phyloP scores from a whole-genome alignment of 257 asterid species.

The Anisodus tanguticus region DNA sequence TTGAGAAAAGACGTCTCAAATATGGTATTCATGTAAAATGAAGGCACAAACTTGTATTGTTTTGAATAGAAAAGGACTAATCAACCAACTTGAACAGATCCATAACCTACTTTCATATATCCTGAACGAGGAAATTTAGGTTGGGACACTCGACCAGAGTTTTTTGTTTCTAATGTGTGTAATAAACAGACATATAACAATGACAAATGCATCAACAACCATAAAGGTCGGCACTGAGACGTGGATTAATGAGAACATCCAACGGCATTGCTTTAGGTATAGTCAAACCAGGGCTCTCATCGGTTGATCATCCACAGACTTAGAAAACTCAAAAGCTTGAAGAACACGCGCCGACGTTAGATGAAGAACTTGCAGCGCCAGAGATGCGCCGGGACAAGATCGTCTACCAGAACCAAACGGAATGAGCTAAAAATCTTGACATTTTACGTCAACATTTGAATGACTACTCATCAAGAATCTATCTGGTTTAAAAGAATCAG shows the following conservation, averaged over 20 bases:
- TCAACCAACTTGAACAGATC: background rate
- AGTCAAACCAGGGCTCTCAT: slow-evolving; percentile 49
- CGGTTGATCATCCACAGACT: slow-evolving; percentile 24
- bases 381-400: slow-evolving; percentile 44
- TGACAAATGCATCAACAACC: background rate
- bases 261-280: slow-evolving; percentile 52
- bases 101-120: background rate
- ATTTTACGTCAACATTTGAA: slow-evolving; percentile 46
- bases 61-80: background rate
- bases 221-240: slow-evolving; percentile 41
- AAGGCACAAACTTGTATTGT: background rate
- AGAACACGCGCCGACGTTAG: slow-evolving; percentile 49
- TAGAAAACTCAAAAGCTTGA: slow-evolving; percentile 49
- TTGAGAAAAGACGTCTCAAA: background rate
- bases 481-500: slow-evolving; percentile 50
- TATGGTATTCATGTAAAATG: background rate
- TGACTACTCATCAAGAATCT: slow-evolving; percentile 48
- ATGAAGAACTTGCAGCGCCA: slow-evolving; percentile 41
- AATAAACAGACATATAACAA: background rate
- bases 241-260: slow-evolving; percentile 42
- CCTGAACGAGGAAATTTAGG: background rate
- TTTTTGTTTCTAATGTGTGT: background rate
- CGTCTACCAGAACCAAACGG: slow-evolving; percentile 66
- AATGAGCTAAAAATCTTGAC: slow-evolving; percentile 49
- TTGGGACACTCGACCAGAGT: too few species aligned